These are phyloP conservation scores for Butyriboletus loyo DNA, from an alignment of 768 basidiomycete genomes.

Conservation along the genomic window DNA sequence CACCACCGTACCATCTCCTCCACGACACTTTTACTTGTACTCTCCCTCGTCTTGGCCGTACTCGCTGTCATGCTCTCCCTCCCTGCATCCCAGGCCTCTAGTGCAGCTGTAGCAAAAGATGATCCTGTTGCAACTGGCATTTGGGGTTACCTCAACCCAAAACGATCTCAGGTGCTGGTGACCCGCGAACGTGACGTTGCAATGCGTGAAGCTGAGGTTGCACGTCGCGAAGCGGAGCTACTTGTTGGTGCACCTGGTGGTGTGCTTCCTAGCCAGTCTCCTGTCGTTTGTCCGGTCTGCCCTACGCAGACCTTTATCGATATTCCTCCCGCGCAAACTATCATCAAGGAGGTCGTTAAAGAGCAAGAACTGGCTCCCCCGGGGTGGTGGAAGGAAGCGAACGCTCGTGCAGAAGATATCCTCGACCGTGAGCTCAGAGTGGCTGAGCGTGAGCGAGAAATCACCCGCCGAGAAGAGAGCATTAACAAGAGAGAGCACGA, in stretches of 20 bases:
- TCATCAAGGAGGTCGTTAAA: conserved; percentile 86
- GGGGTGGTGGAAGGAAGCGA: conserved; percentile 71
- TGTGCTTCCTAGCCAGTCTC: conserved; percentile 55
- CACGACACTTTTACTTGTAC: conserved; percentile 81
- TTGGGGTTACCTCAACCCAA: conserved; percentile 74
- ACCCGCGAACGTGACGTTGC: conserved; percentile 79
- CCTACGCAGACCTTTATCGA: conserved; percentile 51
- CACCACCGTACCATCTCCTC: conserved; percentile 86
- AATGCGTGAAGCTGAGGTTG: conserved; percentile 82
- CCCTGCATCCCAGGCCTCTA: conserved; percentile 50
- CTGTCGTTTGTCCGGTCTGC: conserved; percentile 58
- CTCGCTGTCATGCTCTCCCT: conserved; percentile 90
- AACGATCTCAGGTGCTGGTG: conserved; percentile 76
- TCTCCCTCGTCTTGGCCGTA: conserved; percentile 82
- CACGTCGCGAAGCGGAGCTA: conserved; percentile 83
- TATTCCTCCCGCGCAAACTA: conserved; percentile 65
- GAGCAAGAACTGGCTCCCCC: conserved; percentile 77
- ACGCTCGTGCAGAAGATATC: conserved; percentile 72
- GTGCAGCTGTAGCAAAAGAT: conserved; percentile 30
- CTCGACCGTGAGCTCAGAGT: conserved; percentile 84
- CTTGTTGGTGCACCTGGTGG: conserved; percentile 82
- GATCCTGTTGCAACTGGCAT: conserved; percentile 50
- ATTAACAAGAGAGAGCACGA: conserved; percentile 86
- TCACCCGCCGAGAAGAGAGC: conserved; percentile 79
- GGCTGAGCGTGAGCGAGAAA: conserved; percentile 81